Evolutionary conservation across 2,329 filamentous ascomycete species (phyloP).

Genomic region (Sphaceloma murrayae): DNA sequence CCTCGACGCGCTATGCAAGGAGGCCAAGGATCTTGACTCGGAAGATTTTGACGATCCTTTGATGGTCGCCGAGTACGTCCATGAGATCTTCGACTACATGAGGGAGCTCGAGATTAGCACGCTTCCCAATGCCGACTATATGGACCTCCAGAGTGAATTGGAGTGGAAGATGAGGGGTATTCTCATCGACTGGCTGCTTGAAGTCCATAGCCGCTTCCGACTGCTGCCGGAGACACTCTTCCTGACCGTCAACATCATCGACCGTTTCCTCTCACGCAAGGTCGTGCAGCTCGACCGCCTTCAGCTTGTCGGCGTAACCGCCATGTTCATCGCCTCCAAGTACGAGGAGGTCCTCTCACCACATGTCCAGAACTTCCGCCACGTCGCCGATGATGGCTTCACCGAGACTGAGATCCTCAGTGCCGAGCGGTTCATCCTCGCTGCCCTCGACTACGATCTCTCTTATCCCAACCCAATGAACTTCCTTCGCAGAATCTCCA

Average conservation of each 20-base stretch:
- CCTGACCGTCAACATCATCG: slow-evolving; percentile 94
- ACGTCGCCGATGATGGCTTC: slow-evolving; percentile 95
- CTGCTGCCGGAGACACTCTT: slow-evolving; percentile 93
- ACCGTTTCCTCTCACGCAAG: slow-evolving; percentile 92
- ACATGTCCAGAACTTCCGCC: slow-evolving; percentile 92
- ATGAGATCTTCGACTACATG: slow-evolving; percentile 95
- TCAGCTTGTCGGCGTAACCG: slow-evolving; percentile 91
- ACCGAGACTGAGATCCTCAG: slow-evolving; percentile 89
- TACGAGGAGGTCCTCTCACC: slow-evolving; percentile 97
- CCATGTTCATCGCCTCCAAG: slow-evolving; percentile 99
- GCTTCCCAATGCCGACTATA: slow-evolving; percentile 88
- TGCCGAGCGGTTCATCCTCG: slow-evolving; percentile 90
- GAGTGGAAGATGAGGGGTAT: slow-evolving; percentile 99
- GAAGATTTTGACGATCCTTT: slow-evolving; percentile 90
- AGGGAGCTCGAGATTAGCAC: slow-evolving; percentile 70
- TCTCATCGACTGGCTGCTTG: slow-evolving; percentile 94
- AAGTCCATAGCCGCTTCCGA: slow-evolving; percentile 94
- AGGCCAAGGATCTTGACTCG: slow-evolving; percentile 59
- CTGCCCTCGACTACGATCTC: slow-evolving; percentile 87
- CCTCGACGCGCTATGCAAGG: slow-evolving; percentile 30
- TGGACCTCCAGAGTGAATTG: slow-evolving; percentile 85
- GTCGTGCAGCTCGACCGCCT: slow-evolving; percentile 92
- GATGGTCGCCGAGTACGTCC: slow-evolving; percentile 96
- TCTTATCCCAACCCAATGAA: slow-evolving; percentile 99
- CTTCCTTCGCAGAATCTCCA: slow-evolving; percentile 95